Percentiles rank a stretch among this genome's conserved stretches.
These are phyloP conservation scores for Sphagnum contortum DNA, from an alignment of 225 moss, liverwort and hornwort genomes.

Conservation along the genomic window DNA sequence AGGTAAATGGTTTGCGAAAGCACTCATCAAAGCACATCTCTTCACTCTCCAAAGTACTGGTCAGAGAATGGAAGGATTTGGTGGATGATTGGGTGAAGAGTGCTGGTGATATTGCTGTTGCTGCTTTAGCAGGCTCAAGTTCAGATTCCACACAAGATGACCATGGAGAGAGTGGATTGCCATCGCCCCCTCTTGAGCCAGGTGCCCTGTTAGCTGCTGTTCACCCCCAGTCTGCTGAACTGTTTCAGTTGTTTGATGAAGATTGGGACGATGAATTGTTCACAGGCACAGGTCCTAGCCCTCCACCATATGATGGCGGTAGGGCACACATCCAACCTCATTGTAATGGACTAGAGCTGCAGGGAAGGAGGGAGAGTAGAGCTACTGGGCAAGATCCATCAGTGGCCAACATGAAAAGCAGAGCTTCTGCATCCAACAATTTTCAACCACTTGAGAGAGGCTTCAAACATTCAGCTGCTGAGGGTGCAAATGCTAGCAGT, in stretches of 20 bases:
- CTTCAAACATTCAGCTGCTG: slow-evolving; percentile 26
- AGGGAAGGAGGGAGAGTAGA: slow-evolving; percentile 25
- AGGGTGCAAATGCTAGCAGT: slow-evolving; percentile 23
- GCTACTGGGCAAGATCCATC: slow-evolving; percentile 35
- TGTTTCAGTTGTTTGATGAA: slow-evolving; percentile 31
- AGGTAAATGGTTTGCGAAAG: slow-evolving; percentile 67
- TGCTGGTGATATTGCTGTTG: slow-evolving; percentile 39
- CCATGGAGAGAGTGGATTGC: slow-evolving; percentile 68
- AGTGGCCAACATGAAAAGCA: slow-evolving; percentile 40
- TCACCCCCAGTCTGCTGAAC: slow-evolving; percentile 50
- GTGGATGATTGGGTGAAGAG: slow-evolving; percentile 77
- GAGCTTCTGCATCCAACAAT: slow-evolving; percentile 44
- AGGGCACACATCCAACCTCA: slow-evolving; percentile 36
- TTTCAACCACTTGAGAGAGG: slow-evolving; percentile 28
- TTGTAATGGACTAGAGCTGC: slow-evolving; percentile 32
- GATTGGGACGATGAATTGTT: slow-evolving; percentile 65
- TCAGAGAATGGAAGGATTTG: slow-evolving; percentile 83
- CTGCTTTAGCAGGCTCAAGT: slow-evolving; percentile 46
- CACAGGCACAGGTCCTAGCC: slow-evolving; percentile 79
- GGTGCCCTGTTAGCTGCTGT: slow-evolving; percentile 68
- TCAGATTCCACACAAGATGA: slow-evolving; percentile 39
- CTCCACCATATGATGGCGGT: slow-evolving; percentile 66
- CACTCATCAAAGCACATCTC: slow-evolving; percentile 60
- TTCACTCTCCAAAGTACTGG: slow-evolving; percentile 49
- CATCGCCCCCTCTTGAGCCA: slow-evolving; percentile 86